Evolutionary conservation across 805 yeast genomes (phyloP), one percentile per base, ranked within the genome.

Genomic region (Spathaspora boniae): DNA sequence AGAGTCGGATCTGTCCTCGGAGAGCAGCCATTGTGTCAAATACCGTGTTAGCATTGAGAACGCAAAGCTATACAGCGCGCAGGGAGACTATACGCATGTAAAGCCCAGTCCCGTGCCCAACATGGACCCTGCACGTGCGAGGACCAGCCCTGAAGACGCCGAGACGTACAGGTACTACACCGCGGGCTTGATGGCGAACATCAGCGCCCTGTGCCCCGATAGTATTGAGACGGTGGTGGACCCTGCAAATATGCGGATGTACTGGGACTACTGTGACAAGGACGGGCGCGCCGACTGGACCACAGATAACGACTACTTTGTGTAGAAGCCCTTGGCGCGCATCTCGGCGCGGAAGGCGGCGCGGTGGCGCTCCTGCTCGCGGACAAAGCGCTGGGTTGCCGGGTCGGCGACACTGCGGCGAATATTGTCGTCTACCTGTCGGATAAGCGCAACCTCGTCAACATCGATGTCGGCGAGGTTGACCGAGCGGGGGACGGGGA

Each of bases 281-380:
- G 59, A 54, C 9, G 56, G 46, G 4, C 54, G 50, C 9, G 41
- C 51, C 12, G 45, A 46, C 23, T 42, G 56, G 12, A 48, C 44
- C 25, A 46, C 63, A 5, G 56, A 56, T 36, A 60, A 59, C 34
- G 51, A 59, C 34, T 59, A 59, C 32, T 58, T 59, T 26, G 32
- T 31, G 17, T 41, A 34, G 14, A n/a, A n/a, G n/a, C n/a, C n/a
- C n/a, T n/a, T n/a, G n/a, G n/a, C n/a, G n/a, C n/a, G n/a, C n/a
- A n/a, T n/a, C n/a, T n/a, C n/a, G n/a, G n/a, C n/a, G n/a, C n/a
- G n/a, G n/a, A n/a, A n/a, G n/a, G n/a, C n/a, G n/a, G n/a, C n/a
- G n/a, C n/a, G n/a, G n/a, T n/a, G n/a, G n/a, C n/a, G n/a, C n/a
- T n/a, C n/a, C n/a, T n/a, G n/a, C n/a, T n/a, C n/a, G n/a, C n/a